Evolutionary conservation across 805 yeast species (phyloP).

Genomic region (Schizosaccharomyces octosporus): DNA sequence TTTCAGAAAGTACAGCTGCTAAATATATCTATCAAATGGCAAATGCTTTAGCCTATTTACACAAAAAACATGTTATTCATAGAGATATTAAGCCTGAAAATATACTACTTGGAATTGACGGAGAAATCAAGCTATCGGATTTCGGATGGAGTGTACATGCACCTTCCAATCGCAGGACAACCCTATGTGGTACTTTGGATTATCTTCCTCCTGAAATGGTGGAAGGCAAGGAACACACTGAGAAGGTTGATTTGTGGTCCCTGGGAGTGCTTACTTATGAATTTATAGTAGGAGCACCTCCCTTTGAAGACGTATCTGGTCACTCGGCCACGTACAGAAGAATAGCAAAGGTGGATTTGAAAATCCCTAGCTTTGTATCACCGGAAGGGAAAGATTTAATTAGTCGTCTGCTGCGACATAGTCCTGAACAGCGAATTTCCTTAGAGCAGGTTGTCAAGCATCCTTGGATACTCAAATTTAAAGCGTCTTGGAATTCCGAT

Average conservation of each 20-base stretch:
- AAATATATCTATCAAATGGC: constrained; percentile 60
- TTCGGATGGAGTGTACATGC: constrained; percentile 88
- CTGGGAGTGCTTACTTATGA: constrained; percentile 72
- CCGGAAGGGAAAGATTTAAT: constrained; percentile 60
- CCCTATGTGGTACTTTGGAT: constrained; percentile 87
- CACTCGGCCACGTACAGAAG: constrained; percentile 49
- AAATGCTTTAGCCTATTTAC: constrained; percentile 52
- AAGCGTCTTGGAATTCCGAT: constrained; percentile 28
- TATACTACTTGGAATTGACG: constrained; percentile 50
- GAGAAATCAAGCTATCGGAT: constrained; percentile 63
- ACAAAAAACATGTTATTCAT: constrained; percentile 59
- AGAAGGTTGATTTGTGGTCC: constrained; percentile 75
- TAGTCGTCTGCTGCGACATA: constrained; percentile 31
- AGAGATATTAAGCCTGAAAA: constrained; percentile 90
- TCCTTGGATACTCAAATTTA: constrained; percentile 60
- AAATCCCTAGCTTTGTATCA: constrained; percentile 45
- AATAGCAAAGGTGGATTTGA: constrained; percentile 52
- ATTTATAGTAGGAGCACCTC: constrained; percentile 68
- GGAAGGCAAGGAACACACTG: constrained; percentile 55
- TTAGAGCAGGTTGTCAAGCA: constrained; percentile 41
- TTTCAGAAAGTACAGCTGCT: constrained; percentile 12
- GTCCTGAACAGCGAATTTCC: constrained; percentile 40
- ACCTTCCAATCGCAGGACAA: constrained; percentile 31
- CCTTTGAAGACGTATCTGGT: constrained; percentile 64
- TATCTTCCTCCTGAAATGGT: constrained; percentile 91